A percentile compares a stretch with the other conserved stretches of the same genome.
Evolutionary conservation across 768 basidiomycete genomes (phyloP).

Genomic region (Porphyrellus cyaneotinctus): DNA sequence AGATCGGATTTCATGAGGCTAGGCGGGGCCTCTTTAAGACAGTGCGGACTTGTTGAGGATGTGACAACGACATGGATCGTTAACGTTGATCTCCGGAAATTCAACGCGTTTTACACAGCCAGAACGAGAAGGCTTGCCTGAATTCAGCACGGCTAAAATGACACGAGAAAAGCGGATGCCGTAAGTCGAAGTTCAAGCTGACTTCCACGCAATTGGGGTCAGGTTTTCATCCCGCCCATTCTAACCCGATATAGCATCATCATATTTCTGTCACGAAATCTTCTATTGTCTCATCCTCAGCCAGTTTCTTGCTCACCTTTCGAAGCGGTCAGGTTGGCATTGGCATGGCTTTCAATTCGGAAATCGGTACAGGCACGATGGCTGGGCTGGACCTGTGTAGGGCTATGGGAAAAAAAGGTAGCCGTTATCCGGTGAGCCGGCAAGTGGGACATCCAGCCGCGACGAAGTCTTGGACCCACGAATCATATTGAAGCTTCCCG

Average conservation of each 20-base stretch:
- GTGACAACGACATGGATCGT: constrained; percentile 19
- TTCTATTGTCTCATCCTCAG: background rate
- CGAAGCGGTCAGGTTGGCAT: background rate
- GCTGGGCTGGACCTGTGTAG: background rate
- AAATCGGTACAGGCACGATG: background rate
- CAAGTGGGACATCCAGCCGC: constrained; percentile 10
- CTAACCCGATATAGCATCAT: constrained; percentile 14
- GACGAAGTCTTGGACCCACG: constrained; percentile 12
- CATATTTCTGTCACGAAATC: background rate
- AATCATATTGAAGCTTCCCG: constrained; percentile 11
- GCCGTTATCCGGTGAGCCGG: constrained; percentile 25
- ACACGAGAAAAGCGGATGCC: constrained; percentile 36
- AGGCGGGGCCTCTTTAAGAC: constrained; percentile 15
- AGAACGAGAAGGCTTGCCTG: constrained; percentile 12
- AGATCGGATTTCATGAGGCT: constrained; percentile 22
- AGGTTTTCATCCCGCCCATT: constrained; percentile 15
- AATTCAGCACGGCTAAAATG: constrained; percentile 24
- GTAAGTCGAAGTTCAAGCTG: constrained; percentile 35
- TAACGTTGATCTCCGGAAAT: constrained; percentile 31
- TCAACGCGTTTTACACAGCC: constrained; percentile 23
- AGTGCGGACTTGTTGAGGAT: constrained; percentile 15
- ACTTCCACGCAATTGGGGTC: constrained; percentile 25
- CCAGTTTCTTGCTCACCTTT: background rate
- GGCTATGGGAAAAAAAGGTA: constrained; percentile 6
- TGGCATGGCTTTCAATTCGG: background rate